Evolutionary conservation across 208 protist species (phyloP).

Genomic region (Leishmania amazonensis): DNA sequence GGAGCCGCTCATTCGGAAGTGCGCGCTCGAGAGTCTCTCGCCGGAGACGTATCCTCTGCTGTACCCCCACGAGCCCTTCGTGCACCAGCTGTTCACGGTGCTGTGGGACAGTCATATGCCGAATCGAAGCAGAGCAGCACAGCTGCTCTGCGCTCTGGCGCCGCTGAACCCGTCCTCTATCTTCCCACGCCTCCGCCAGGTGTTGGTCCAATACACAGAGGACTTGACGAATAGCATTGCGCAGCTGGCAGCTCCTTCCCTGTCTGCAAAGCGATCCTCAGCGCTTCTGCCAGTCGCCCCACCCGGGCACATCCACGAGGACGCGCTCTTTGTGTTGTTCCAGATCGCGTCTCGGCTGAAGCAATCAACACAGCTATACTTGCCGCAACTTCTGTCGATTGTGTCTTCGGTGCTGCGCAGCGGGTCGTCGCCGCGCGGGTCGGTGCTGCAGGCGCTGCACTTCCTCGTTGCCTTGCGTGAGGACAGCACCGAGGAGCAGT

Average conservation of each 20-base stretch:
- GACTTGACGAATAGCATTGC: slow-evolving; percentile 39
- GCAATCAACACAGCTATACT: slow-evolving; percentile 29
- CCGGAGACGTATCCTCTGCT: slow-evolving; percentile 67
- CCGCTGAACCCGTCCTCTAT: slow-evolving; percentile 52
- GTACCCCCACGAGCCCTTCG: slow-evolving; percentile 57
- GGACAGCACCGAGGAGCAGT: slow-evolving; percentile 63
- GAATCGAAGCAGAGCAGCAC: slow-evolving; percentile 62
- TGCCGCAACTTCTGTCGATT: slow-evolving; percentile 31
- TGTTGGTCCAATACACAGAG: slow-evolving; percentile 54
- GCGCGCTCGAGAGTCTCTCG: slow-evolving; percentile 54
- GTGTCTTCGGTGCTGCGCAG: slow-evolving; percentile 33
- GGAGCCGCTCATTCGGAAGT: slow-evolving; percentile 60
- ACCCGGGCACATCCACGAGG: slow-evolving; percentile 17
- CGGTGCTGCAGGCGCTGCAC: slow-evolving; percentile 61
- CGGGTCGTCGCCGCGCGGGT: slow-evolving; percentile 30
- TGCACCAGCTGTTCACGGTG: slow-evolving; percentile 68
- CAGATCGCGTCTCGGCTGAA: slow-evolving; percentile 24
- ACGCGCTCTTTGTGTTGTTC: slow-evolving; percentile 24
- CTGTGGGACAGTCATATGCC: slow-evolving; percentile 69
- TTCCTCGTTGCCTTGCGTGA: slow-evolving; percentile 74
- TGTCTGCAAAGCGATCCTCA: slow-evolving; percentile 21
- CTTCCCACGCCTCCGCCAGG: slow-evolving; percentile 72
- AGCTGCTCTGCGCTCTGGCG: slow-evolving; percentile 66
- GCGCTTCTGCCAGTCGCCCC: slow-evolving; percentile 34
- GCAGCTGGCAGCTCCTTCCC: background rate